phyloP scores from a whole-genome alignment of 208 protist genomes.

The Trypanosoma conorhini region DNA sequence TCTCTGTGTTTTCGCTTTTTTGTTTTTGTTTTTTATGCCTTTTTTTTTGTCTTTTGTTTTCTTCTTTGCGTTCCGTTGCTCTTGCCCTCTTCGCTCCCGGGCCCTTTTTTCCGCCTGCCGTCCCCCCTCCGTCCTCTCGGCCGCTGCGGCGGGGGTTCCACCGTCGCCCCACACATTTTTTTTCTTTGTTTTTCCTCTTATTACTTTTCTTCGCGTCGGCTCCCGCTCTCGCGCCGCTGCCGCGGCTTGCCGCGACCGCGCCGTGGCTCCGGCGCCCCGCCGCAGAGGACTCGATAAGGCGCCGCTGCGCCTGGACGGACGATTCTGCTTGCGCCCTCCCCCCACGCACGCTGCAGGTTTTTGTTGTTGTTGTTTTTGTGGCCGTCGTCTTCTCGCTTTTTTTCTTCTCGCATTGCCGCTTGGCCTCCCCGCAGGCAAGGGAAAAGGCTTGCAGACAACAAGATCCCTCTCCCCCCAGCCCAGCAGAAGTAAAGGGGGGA shows the following conservation, averaged over 20 bases:
- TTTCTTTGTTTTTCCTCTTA: slow-evolving; percentile 17
- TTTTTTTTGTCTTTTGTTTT: neutral
- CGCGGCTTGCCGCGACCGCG: neutral
- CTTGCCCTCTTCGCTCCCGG: too few species aligned
- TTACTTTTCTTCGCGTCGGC: slow-evolving; percentile 11
- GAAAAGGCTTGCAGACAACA: neutral
- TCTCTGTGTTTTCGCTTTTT: slow-evolving; percentile 1
- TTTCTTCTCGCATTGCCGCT: neutral
- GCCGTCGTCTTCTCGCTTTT: neutral
- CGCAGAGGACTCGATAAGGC: too few species aligned
- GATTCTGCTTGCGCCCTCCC: neutral
- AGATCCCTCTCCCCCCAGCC: neutral
- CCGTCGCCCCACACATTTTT: neutral
- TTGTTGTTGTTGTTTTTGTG: neutral
- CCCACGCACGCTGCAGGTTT: too few species aligned
- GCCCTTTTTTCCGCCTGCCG: too few species aligned
- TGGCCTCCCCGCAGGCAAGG: neutral
- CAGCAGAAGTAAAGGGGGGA: neutral
- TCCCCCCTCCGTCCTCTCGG: too few species aligned
- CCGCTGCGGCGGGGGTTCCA: too few species aligned
- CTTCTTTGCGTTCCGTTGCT: too few species aligned
- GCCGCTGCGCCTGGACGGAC: neutral
- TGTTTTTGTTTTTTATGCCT: neutral
- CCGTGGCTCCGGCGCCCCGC: neutral
- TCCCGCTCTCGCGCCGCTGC: slow-evolving; percentile 14